Evolutionary conservation across 257 asterid genomes (phyloP).

Genomic region (Plantago ovata): DNA sequence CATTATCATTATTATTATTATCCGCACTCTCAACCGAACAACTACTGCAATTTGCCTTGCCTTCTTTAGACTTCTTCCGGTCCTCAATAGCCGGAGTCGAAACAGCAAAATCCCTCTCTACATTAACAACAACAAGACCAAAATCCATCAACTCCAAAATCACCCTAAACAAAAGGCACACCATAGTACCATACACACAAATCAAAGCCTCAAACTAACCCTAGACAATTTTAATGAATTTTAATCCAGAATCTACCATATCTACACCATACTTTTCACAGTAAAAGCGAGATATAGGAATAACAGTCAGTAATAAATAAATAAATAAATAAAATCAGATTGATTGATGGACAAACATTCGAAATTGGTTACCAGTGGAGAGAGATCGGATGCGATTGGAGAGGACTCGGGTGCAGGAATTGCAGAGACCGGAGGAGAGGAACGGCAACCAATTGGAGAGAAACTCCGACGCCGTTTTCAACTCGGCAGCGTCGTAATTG

Average conservation of each 20-base stretch:
- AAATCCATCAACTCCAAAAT: slow-evolving; percentile 1
- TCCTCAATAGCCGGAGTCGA: slow-evolving; percentile 27
- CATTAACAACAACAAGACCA: slow-evolving; percentile 27
- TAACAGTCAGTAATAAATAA: neutral
- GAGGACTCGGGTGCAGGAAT: slow-evolving; percentile 41
- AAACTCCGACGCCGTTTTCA: slow-evolving; percentile 72
- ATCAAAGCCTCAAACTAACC: slow-evolving; percentile 1
- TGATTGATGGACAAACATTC: neutral
- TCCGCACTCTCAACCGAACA: slow-evolving; percentile 48
- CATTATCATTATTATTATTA: slow-evolving; percentile 38
- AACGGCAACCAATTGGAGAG: slow-evolving; percentile 89
- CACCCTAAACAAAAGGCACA: neutral
- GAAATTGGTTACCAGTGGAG: slow-evolving; percentile 23
- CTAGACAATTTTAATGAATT: neutral
- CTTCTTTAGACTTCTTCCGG: slow-evolving; percentile 30
- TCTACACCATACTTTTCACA: neutral
- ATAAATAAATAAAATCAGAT: too few relatives aligned
- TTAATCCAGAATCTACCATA: neutral
- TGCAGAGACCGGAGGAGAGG: slow-evolving; percentile 79
- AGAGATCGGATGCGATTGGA: slow-evolving; percentile 63
- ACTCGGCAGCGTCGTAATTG: slow-evolving; percentile 50
- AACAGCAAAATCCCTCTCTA: slow-evolving; percentile 26
- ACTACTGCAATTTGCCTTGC: slow-evolving; percentile 35
- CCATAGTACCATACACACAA: neutral
- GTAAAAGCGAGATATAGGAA: too few relatives aligned